Evolutionary conservation across 2,329 filamentous ascomycete species (phyloP).

Genomic region (Xylaria sp.): DNA sequence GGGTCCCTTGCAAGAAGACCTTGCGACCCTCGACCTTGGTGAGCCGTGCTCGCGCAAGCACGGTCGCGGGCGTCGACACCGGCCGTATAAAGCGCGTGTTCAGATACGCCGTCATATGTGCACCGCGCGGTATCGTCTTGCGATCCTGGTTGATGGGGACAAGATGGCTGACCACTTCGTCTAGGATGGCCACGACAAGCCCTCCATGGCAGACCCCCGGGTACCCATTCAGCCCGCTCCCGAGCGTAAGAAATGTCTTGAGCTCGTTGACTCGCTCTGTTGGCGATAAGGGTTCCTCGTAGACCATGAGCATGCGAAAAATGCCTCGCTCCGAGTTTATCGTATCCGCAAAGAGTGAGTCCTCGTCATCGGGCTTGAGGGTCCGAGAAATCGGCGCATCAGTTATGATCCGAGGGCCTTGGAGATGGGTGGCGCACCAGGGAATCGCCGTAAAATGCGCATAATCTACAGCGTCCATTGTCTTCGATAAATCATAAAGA

Average conservation of each 20-base stretch:
- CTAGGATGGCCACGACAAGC: slow-evolving; percentile 66
- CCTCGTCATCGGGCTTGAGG: slow-evolving; percentile 56
- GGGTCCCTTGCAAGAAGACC: slow-evolving; percentile 50
- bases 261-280: slow-evolving; percentile 47
- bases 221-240: slow-evolving; percentile 64
- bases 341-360: slow-evolving; percentile 64
- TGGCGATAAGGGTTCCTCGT: slow-evolving; percentile 49
- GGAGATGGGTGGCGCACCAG: slow-evolving; percentile 61
- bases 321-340: slow-evolving; percentile 64
- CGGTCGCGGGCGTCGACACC: slow-evolving; percentile 59
- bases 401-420: slow-evolving; percentile 48
- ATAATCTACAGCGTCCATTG: slow-evolving; percentile 32
- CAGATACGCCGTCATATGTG: slow-evolving; percentile 63
- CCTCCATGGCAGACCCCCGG: slow-evolving; percentile 66
- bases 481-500: not conserved
- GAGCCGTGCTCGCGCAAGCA: slow-evolving; percentile 60
- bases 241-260: slow-evolving; percentile 56
- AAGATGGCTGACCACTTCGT: slow-evolving; percentile 66
- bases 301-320: slow-evolving; percentile 56
- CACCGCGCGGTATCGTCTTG: slow-evolving; percentile 31
- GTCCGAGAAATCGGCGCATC: slow-evolving; percentile 45
- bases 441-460: slow-evolving; percentile 52
- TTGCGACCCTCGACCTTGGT: slow-evolving; percentile 65
- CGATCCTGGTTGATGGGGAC: slow-evolving; percentile 55
- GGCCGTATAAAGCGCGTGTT: slow-evolving; percentile 66